Conservation (phyloP, 192 early-diverging fungal species). For the Borealophlyctis nickersoniae region DNA sequence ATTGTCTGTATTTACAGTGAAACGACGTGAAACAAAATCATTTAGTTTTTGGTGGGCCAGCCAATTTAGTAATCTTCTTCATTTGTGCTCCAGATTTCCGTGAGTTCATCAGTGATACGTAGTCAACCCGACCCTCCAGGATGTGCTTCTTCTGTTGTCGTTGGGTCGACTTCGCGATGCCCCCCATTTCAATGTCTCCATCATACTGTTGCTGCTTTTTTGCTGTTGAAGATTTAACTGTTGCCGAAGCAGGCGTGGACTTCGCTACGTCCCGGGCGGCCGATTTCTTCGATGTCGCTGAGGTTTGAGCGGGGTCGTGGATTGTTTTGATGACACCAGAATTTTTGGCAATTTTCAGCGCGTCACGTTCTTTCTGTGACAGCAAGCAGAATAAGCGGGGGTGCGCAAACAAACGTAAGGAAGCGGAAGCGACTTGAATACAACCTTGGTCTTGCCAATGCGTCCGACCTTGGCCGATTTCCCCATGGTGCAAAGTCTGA, state of each 20-base stretch:
- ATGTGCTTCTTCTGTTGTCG: slow-evolving; percentile 2
- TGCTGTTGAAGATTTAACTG: background rate
- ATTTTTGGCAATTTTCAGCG: slow-evolving; percentile 20
- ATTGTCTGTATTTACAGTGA: no score
- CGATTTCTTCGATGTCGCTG: background rate
- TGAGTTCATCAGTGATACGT: slow-evolving; percentile 20
- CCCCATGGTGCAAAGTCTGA: slow-evolving; percentile 4
- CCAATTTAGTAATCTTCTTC: no score
- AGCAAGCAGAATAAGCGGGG: background rate
- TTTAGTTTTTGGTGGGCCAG: no score
- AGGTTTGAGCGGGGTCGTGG: background rate
- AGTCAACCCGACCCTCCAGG: slow-evolving; percentile 17
- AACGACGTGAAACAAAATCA: no score
- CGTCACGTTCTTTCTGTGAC: slow-evolving; percentile 23
- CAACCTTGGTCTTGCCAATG: slow-evolving; percentile 21
- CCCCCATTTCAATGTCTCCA: background rate
- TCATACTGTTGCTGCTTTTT: background rate
- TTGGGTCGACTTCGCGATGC: background rate
- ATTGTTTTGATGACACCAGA: background rate
- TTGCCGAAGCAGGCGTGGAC: background rate
- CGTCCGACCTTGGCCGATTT: slow-evolving; percentile 14
- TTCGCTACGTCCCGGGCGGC: background rate
- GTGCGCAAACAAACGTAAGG: background rate
- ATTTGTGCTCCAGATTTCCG: background rate
- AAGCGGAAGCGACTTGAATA: background rate